These are phyloP conservation scores for Xylariaceae sp. DNA, from an alignment of 2,329 filamentous ascomycete species.

Conservation along the genomic window DNA sequence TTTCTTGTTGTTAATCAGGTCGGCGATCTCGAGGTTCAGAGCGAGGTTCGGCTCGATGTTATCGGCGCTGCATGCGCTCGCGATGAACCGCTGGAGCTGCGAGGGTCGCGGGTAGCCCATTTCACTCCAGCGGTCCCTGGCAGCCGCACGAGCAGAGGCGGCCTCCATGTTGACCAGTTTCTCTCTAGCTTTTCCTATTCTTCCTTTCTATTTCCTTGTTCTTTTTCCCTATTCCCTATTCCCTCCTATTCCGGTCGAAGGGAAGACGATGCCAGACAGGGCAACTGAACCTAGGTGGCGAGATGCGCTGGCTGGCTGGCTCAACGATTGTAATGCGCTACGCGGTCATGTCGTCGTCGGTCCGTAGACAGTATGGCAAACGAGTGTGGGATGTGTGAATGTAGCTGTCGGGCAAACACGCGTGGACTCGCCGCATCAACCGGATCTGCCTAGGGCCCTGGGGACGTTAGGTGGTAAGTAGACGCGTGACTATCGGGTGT, in stretches of 20 bases:
- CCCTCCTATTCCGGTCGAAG: neutral
- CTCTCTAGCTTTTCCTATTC: neutral
- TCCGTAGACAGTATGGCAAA: neutral
- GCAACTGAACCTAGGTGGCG: too few relatives aligned
- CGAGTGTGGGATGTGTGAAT: too few relatives aligned
- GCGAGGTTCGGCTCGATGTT: constrained; percentile 98
- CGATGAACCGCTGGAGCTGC: constrained; percentile 90
- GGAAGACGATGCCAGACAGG: neutral
- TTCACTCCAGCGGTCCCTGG: constrained; percentile 87
- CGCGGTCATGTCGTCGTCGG: constrained; percentile 1
- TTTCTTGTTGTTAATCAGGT: constrained; percentile 97
- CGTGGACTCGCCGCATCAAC: too few relatives aligned
- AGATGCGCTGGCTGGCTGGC: constrained; percentile 4
- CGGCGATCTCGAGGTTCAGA: constrained; percentile 91
- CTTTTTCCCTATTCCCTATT: neutral
- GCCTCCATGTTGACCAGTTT: constrained; percentile 66
- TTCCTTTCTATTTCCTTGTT: neutral
- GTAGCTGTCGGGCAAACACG: too few relatives aligned
- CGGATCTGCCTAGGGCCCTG: too few relatives aligned
- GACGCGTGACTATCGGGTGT: too few relatives aligned
- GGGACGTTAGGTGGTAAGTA: too few relatives aligned
- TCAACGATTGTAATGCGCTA: constrained; percentile 1
- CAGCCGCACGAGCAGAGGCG: constrained; percentile 89
- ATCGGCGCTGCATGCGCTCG: constrained; percentile 92
- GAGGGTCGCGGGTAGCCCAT: constrained; percentile 74